Percentiles rank a stretch among this genome's conserved stretches.
phyloP scores from a whole-genome alignment of 2,329 filamentous ascomycete species.

The Fusarium sp. region DNA sequence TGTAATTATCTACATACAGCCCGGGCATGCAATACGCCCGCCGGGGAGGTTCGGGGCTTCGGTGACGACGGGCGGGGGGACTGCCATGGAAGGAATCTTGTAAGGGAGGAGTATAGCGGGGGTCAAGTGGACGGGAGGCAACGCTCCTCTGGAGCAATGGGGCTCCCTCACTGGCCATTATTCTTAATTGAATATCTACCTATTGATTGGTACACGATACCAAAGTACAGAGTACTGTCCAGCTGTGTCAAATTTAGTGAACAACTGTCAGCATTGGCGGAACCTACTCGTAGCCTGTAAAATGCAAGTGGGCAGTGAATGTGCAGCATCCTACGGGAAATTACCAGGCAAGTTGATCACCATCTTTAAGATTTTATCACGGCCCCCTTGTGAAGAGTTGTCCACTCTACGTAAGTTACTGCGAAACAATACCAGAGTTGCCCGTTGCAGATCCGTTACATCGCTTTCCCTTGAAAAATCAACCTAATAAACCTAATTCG shows the following conservation, averaged over 20 bases:
- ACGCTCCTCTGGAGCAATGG: not conserved
- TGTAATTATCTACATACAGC: slow-evolving; percentile 1
- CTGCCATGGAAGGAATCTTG: not conserved
- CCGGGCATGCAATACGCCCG: too few species aligned
- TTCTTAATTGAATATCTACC: too few species aligned
- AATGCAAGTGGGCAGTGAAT: not conserved
- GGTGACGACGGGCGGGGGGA: slow-evolving; percentile 18
- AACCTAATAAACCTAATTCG: slow-evolving; percentile 18
- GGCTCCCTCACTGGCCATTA: too few species aligned
- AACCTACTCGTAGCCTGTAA: slow-evolving; percentile 6
- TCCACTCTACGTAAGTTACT: not conserved
- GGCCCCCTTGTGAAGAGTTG: not conserved
- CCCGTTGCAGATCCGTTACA: slow-evolving; percentile 11
- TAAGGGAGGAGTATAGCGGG: not conserved
- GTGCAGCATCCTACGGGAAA: slow-evolving; percentile 3
- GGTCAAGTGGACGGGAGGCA: not conserved
- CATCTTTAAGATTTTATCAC: not conserved
- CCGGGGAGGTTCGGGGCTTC: slow-evolving; percentile 22
- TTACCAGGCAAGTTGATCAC: slow-evolving; percentile 3
- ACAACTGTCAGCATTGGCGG: slow-evolving; percentile 38
- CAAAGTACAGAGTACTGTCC: slow-evolving; percentile 3
- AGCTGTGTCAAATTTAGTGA: slow-evolving; percentile 34
- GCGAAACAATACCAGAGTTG: not conserved
- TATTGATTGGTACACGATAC: not conserved
- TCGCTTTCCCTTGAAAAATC: not conserved